A percentile compares a stretch with the other conserved stretches of the same genome.
Evolutionary conservation across 75 land plant species (phyloP).

Genomic region (Pinus taeda): DNA sequence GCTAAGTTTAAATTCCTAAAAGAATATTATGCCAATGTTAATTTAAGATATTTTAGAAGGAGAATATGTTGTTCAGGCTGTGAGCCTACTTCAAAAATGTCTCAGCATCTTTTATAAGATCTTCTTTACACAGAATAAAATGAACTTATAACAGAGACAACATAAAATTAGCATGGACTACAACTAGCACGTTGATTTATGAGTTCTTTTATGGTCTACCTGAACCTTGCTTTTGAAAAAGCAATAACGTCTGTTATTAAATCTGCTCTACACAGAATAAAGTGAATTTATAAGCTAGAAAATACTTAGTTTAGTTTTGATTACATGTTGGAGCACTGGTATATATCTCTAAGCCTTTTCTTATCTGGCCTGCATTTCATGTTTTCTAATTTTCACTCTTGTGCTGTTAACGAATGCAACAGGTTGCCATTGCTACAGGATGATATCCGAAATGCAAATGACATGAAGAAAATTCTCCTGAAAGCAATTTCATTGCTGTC

Average conservation of each 20-base stretch:
- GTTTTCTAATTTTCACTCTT: not conserved
- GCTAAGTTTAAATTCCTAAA: too few species aligned
- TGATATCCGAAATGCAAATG: slow-evolving; percentile 19
- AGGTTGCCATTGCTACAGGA: slow-evolving; percentile 43
- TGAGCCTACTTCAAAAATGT: not conserved
- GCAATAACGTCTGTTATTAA: not conserved
- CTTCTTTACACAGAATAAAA: not conserved
- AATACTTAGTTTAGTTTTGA: not conserved
- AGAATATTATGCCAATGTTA: too few species aligned
- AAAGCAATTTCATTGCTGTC: slow-evolving; percentile 49
- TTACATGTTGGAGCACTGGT: not conserved
- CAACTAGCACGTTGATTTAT: not conserved
- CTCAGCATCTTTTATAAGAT: not conserved
- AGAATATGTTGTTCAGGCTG: too few species aligned
- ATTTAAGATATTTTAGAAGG: too few species aligned
- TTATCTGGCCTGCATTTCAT: not conserved
- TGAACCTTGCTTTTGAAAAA: slow-evolving; percentile 2
- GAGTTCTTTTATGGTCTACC: too few species aligned
- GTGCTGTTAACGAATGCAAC: not conserved
- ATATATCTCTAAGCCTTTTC: not conserved
- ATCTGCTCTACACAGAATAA: not conserved
- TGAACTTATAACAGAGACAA: not conserved
- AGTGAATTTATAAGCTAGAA: not conserved
- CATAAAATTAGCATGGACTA: not conserved
- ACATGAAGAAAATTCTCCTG: slow-evolving; percentile 38